Evolutionary conservation across 108 stramenopile species (phyloP).

Genomic region (Asterionellopsis glacialis): DNA sequence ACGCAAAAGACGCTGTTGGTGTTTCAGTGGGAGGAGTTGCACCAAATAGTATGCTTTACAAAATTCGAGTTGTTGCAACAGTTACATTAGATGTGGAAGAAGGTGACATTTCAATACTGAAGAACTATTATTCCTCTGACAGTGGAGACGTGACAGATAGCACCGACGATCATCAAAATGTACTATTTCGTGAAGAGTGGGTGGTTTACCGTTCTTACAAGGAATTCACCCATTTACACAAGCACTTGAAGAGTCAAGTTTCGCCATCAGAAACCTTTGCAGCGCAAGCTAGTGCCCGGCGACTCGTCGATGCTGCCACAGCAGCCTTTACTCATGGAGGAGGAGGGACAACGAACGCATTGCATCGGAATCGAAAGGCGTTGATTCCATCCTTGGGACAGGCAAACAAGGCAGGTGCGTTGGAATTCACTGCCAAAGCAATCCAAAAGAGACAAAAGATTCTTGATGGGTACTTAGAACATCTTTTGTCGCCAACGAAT

Average conservation of each 20-base stretch:
- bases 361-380: constrained; percentile 33
- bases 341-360: constrained; percentile 16
- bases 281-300: constrained; percentile 48
- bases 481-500: constrained; percentile 56
- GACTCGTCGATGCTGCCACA: constrained; percentile 65
- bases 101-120: constrained; percentile 23
- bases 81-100: constrained; percentile 46
- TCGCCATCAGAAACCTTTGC: constrained; percentile 48
- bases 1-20: constrained; percentile 45
- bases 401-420: constrained; percentile 63
- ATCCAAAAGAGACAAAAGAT: constrained; percentile 58
- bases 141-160: constrained; percentile 7
- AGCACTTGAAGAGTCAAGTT: constrained; percentile 74
- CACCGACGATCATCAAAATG: constrained; percentile 8
- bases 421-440: constrained; percentile 60
- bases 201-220: constrained; percentile 68
- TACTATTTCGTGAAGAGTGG: constrained; percentile 67
- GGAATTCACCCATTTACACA: constrained; percentile 81
- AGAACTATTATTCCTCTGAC: constrained; percentile 20
- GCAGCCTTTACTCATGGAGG: constrained; percentile 44
- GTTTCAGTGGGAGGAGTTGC: constrained; percentile 29
- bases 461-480: constrained; percentile 64
- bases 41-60: constrained; percentile 47
- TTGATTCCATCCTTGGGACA: constrained; percentile 74
- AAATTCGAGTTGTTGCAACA: constrained; percentile 62